These are phyloP conservation scores for Corchorus olitorius DNA, from an alignment of 345 rosid species.

Conservation along the genomic window DNA sequence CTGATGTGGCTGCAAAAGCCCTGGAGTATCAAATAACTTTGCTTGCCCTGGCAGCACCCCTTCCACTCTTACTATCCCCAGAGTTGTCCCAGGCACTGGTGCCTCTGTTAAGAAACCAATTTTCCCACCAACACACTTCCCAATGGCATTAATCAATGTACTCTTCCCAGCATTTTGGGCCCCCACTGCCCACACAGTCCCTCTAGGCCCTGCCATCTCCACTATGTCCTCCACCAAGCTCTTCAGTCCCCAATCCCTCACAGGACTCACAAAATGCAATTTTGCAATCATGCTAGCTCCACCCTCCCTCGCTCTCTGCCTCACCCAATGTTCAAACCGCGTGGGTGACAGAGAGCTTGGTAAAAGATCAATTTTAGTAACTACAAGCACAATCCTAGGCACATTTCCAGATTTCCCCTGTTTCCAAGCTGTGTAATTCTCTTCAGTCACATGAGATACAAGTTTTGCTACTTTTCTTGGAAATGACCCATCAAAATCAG, in stretches of 20 bases:
- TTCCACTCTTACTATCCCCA: constrained; percentile 81
- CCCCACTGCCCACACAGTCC: constrained; percentile 91
- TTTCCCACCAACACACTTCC: constrained; percentile 53
- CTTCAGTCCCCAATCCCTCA: constrained; percentile 86
- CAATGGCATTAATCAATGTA: constrained; percentile 79
- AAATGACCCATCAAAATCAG: constrained; percentile 88
- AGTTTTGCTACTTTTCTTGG: constrained; percentile 77
- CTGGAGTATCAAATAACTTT: constrained; percentile 87
- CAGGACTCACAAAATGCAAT: constrained; percentile 84
- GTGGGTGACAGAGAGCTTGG: constrained; percentile 75
- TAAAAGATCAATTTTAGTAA: constrained; percentile 84
- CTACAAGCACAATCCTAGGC: constrained; percentile 78
- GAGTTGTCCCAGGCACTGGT: constrained; percentile 87
- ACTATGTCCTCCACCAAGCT: constrained; percentile 74
- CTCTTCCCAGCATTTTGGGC: constrained; percentile 94
- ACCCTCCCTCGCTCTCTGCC: constrained; percentile 82
- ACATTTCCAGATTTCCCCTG: constrained; percentile 80
- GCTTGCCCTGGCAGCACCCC: constrained; percentile 84
- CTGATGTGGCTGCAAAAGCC: constrained; percentile 82
- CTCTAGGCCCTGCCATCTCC: constrained; percentile 74
- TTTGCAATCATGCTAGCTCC: constrained; percentile 67
- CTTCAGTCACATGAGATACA: constrained; percentile 68
- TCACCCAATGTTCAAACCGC: constrained; percentile 79
- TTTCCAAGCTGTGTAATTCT: constrained; percentile 76
- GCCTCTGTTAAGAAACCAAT: constrained; percentile 81